Conservation (phyloP, 768 basidiomycete genomes). For the Termitomyces sp. region DNA sequence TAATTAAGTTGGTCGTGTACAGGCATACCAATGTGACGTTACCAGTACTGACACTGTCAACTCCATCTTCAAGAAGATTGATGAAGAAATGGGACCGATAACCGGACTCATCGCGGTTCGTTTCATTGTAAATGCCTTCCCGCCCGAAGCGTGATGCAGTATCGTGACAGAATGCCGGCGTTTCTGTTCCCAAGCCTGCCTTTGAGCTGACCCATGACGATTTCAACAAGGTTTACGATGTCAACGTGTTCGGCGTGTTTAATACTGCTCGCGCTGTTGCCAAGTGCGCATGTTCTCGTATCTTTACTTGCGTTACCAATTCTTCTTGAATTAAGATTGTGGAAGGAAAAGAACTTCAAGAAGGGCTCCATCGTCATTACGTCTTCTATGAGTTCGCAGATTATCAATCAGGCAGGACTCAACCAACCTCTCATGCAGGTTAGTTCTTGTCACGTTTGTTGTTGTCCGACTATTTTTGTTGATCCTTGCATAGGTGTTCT, state of each 20-base stretch:
- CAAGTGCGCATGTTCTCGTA: conserved; percentile 26
- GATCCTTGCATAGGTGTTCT: conserved; percentile 28
- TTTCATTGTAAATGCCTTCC: not conserved
- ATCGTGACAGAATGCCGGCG: conserved; percentile 46
- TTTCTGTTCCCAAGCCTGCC: conserved; percentile 58
- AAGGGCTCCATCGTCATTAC: conserved; percentile 57
- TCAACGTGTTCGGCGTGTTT: conserved; percentile 65
- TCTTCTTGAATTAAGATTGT: conserved; percentile 27
- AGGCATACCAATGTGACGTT: conserved; percentile 64
- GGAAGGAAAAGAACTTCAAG: conserved; percentile 28
- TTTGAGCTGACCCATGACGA: conserved; percentile 50
- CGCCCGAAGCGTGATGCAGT: not conserved
- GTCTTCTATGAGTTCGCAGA: conserved; percentile 61
- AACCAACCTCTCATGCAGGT: conserved; percentile 51
- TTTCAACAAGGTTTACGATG: conserved; percentile 46
- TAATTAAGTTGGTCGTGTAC: too few relatives aligned
- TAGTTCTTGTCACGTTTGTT: not conserved
- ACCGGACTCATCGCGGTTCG: conserved; percentile 51
- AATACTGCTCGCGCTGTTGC: conserved; percentile 56
- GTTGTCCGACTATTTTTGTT: too few relatives aligned
- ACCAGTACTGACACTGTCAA: conserved; percentile 40
- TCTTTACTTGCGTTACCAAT: too few relatives aligned
- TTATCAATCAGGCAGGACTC: conserved; percentile 45
- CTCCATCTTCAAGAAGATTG: conserved; percentile 39
- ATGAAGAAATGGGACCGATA: conserved; percentile 42